phyloP scores from a whole-genome alignment of 2,329 filamentous ascomycete genomes.

The Pseudogymnoascus sp. region DNA sequence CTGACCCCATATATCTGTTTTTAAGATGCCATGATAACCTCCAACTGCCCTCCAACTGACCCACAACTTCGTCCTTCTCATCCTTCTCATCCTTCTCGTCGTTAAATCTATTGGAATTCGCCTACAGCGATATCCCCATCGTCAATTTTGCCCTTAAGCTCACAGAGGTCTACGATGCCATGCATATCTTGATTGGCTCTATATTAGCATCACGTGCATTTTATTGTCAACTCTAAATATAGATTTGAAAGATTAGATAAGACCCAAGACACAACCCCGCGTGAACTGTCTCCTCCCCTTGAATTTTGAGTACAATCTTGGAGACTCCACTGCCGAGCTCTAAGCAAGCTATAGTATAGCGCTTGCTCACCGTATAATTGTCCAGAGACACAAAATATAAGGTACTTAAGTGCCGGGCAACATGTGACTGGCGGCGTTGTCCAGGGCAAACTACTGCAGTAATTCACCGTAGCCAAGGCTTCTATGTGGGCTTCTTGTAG shows the following conservation, averaged over 20 bases:
- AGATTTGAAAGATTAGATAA: neutral
- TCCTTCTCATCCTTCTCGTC: no score
- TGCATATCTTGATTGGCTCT: no score
- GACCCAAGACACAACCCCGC: neutral
- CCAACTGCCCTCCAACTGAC: no score
- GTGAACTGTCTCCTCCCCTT: neutral
- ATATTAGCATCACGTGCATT: neutral
- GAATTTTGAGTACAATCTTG: neutral
- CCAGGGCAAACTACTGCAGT: neutral
- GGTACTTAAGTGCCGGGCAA: neutral
- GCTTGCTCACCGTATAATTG: slow-evolving; percentile 1
- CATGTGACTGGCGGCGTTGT: neutral
- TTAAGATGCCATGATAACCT: no score
- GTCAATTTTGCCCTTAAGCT: no score
- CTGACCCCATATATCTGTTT: no score
- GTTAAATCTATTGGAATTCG: no score
- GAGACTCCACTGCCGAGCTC: neutral
- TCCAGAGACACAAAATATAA: neutral
- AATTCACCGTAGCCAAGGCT: neutral
- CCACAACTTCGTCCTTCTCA: no score
- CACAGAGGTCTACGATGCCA: no score
- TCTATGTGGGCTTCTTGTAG: neutral
- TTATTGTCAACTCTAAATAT: no score
- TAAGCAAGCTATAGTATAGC: neutral
- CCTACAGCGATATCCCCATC: no score